These are phyloP conservation scores for Aquanectria penicillioides DNA, from an alignment of 2,329 filamentous ascomycete genomes.

Conservation along the genomic window DNA sequence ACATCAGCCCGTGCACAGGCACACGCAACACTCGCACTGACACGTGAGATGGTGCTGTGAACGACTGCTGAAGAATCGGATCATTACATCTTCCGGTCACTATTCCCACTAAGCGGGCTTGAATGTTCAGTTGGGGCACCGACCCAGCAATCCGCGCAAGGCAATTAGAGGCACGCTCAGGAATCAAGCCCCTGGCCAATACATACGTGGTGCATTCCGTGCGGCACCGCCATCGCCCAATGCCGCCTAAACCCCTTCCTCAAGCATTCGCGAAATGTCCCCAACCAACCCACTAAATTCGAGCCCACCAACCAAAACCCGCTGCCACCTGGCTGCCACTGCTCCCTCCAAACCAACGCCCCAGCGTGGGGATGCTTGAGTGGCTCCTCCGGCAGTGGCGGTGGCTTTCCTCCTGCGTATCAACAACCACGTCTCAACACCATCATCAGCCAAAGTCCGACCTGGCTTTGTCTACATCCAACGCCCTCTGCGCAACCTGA, in stretches of 20 bases:
- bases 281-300: constrained; percentile 3
- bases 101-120: too few relatives aligned
- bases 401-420: constrained; percentile 27
- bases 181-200: not conserved
- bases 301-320: constrained; percentile 3
- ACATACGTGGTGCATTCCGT: not conserved
- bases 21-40: not conserved
- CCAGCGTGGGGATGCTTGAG: not conserved
- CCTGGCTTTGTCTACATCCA: not conserved
- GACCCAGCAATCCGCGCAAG: too few relatives aligned
- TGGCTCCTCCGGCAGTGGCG: constrained; percentile 30
- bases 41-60: constrained; percentile 32
- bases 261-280: not conserved
- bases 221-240: not conserved
- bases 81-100: constrained; percentile 9
- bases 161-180: not conserved
- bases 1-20: constrained; percentile 32
- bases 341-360: constrained; percentile 10
- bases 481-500: not conserved
- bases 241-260: not conserved
- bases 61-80: constrained; percentile 3
- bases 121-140: not conserved
- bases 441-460: constrained; percentile 2
- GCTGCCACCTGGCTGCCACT: constrained; percentile 17
- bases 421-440: constrained; percentile 41